Evolutionary conservation across 176 grass and related monocot species (phyloP).

Genomic region (Carex kokanica): DNA sequence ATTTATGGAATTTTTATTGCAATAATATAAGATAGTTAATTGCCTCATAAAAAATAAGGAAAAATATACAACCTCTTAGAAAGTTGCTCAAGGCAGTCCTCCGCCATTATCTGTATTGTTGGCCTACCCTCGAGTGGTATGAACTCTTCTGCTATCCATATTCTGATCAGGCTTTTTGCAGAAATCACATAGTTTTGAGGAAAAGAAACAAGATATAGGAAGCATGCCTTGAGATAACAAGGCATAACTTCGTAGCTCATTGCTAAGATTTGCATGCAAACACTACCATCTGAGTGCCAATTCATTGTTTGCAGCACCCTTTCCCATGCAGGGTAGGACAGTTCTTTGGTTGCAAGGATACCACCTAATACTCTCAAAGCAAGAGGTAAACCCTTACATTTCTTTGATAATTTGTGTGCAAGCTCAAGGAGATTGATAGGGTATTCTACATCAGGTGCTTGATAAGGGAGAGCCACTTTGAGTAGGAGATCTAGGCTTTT

Average conservation of each 20-base stretch:
- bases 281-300: background rate
- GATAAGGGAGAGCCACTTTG: background rate
- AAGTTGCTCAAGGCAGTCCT: too few relatives aligned
- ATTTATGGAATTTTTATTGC: too few relatives aligned
- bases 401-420: background rate
- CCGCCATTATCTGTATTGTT: background rate
- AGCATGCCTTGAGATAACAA: background rate
- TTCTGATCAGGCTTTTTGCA: background rate
- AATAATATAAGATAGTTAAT: too few relatives aligned
- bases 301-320: background rate
- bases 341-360: background rate
- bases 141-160: background rate
- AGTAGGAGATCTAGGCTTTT: background rate
- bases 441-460: too few relatives aligned
- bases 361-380: conserved; percentile 2
- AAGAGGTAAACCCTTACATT: background rate
- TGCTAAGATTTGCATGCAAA: too few relatives aligned
- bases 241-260: background rate
- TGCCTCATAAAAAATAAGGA: too few relatives aligned
- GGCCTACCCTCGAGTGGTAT: background rate
- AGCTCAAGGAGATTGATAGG: background rate
- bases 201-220: background rate
- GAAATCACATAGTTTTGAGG: background rate
- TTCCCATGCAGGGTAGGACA: background rate
- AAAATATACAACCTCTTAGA: too few relatives aligned